Conservation (phyloP, 2,329 filamentous ascomycete species). For the Dichotomopilus funicola region DNA sequence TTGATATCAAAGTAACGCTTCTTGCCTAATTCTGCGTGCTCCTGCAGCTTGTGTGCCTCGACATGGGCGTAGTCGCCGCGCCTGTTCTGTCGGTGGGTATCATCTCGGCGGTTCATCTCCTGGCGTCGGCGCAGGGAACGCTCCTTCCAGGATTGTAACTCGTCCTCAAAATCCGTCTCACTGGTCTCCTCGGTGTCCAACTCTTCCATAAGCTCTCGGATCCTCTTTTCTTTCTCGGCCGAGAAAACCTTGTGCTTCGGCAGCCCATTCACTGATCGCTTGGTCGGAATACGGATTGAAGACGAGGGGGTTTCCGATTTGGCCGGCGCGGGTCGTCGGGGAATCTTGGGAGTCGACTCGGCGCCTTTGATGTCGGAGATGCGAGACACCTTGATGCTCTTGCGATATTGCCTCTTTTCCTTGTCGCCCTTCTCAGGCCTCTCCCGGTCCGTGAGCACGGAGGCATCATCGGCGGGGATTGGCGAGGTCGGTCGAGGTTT, state of each 20-base stretch:
- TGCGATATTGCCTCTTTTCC: constrained; percentile 34
- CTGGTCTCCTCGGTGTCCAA: constrained; percentile 40
- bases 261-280: constrained; percentile 55
- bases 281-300: constrained; percentile 43
- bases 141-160: constrained; percentile 46
- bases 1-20: constrained; percentile 69
- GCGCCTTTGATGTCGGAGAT: constrained; percentile 46
- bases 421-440: constrained; percentile 25
- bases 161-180: constrained; percentile 38
- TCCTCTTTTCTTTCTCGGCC: constrained; percentile 59
- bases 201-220: constrained; percentile 56
- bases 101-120: constrained; percentile 58
- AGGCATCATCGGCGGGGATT: constrained; percentile 22
- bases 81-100: constrained; percentile 56
- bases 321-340: constrained; percentile 45
- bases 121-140: constrained; percentile 60
- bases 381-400: constrained; percentile 35
- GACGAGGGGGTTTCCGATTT: constrained; percentile 41
- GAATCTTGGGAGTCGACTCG: constrained; percentile 40
- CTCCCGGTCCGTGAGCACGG: constrained; percentile 11
- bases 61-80: constrained; percentile 52
- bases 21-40: constrained; percentile 65
- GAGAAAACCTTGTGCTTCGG: constrained; percentile 45
- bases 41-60: constrained; percentile 56
- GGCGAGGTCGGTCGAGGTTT: constrained; percentile 34